Evolutionary conservation across 2,329 filamentous ascomycete genomes (phyloP), one percentile per base, ranked within the genome.

Genomic region (Neophaeococcomyces mojaviensis): DNA sequence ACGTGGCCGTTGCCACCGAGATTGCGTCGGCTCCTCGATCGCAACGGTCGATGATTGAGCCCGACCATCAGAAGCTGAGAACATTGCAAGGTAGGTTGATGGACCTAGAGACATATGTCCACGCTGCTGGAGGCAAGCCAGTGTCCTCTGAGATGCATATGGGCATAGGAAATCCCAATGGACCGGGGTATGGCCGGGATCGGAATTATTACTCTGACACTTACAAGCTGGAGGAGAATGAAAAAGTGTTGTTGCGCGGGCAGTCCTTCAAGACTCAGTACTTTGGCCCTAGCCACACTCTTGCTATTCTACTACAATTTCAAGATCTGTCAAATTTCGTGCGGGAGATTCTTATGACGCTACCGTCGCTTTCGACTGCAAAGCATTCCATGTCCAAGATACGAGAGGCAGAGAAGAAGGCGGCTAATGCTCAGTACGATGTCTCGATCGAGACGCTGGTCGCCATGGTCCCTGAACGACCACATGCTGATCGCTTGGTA

Each of bases 241-340:
- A 58, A 34, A 49, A 54, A 34, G 50, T 52, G 19, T 37, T 55
- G n/a, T 46, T 58, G 13, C 50, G 53, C 7, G 56, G 56, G 1
- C 47, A 50, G 32, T 39, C 48, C 15, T 56, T 58, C 47, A 57
- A 55, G 26, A 58, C 56, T 18, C 49, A 57, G 38, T 58, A 58
- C 35, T 51, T 52, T 41, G 56, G 56, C 13, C 54, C 54, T 10
- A 57, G 50, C 42, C 49, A 58, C 39, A 46, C 47, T 15, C 47
- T 51, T 8, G 52, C 51, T 31, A 39, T 57, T 18, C 51, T 58
- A 20, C 33, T 53, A 16, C 55, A 58, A 41, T 57, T 55, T 31
- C 53, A 56, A 39, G 54, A 58, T 30, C 48, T 58, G 6, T 54
- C 53, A 16, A 43, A 45, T 16, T 57, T 57, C 34, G 53, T 53